Evolutionary conservation across 2,329 filamentous ascomycete genomes (phyloP), one percentile per base, ranked within the genome.

Genomic region (Nemania serpens): DNA sequence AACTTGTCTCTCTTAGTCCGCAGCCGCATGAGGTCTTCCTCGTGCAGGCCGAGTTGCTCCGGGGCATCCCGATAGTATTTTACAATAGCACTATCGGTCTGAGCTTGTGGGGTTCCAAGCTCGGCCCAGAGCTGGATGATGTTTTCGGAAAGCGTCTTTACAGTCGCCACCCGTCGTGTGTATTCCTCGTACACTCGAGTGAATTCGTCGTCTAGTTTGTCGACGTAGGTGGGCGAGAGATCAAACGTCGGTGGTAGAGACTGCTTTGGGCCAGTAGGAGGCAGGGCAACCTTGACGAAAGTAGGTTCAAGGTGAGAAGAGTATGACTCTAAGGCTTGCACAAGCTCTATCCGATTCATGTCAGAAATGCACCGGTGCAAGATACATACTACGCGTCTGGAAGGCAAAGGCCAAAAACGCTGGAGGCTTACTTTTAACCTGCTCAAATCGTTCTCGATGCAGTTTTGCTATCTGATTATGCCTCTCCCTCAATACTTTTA

Each of bases 121-220:
- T 99, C 95, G 0, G 91, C 94, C 93, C 95, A 99, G 0, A 99
- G 84, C 69, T 92, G 90, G 70, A 99, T 95, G 61, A 97, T 94
- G 63, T 95, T 88, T 70, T 97, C 91, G 42, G 87, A 88, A 2
- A 91, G 77, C 18, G 87, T 78, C 75, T 91, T 87, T 13, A 98
- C 93, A 0, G 85, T 86, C 33, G 84, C 84, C 46, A 97, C 82
- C 49, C 95, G 91, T 67, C 88, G 90, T 45, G 89, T 92, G 77
- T 98, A 99, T 78, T 99, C 96, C 71, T 98, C 93, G 76, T 98
- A 98, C 18, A 99, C 91, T 62, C 93, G 87, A 11, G 91, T 92
- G 73, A 98, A 99, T 76, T 99, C 95, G 55, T 84, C 83, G 74
- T 99, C 94, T 18, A 99, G 85, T 59, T 89, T 88, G 63, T 91